Base-by-base conservation (phyloP, 169 alveolate species). In the Plasmodium gallinaceum region DNA sequence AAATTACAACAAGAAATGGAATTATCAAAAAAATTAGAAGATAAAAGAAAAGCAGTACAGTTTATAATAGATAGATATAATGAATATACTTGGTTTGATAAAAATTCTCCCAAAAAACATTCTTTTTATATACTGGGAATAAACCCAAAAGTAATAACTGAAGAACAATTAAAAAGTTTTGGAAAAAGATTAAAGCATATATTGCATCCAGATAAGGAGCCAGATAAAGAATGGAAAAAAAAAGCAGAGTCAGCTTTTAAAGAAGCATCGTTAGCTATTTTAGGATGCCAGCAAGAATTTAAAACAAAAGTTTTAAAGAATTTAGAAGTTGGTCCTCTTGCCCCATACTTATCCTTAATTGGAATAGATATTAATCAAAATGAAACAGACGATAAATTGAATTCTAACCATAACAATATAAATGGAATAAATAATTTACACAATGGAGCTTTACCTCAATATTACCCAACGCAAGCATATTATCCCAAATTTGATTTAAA, bases 231-330 rank as follows among this genome's bases (percentile, higher is more conserved):
- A 72, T 92, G 95, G 95, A 94, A 94, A 54, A 68, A 85, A 20
- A 74, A 58, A 62, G 94, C 95, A 10, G 96, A 94, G 57, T 88
- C 74, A 10, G 95, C 96, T 7, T 94, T 94, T 80, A 94, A 94
- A 76, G 96, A 94, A 58, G 96, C 96, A 9, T 94, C 96, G 22
- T 58, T 94, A 37, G 96, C 96, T 16, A 91, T 94, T n/a, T 68
- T 83, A 61, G 91, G 91, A n/a, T 83, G 91, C 32, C 91, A 83
- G 62, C 80, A 83, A 72, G 91, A 83, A 37, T 83, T 83, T 52
- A 83, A 68, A 83, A 83, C 91, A 45, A 83, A 83, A 52, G 46
- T 83, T 20, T 52, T 83, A 10, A 83, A 69, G 45, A 66, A 54
- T 54, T 12, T 83, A 39, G 91, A 83, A 46, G 85, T 83, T 5